Evolutionary conservation across 805 yeast species (phyloP).

Genomic region (Candida hungchunana): DNA sequence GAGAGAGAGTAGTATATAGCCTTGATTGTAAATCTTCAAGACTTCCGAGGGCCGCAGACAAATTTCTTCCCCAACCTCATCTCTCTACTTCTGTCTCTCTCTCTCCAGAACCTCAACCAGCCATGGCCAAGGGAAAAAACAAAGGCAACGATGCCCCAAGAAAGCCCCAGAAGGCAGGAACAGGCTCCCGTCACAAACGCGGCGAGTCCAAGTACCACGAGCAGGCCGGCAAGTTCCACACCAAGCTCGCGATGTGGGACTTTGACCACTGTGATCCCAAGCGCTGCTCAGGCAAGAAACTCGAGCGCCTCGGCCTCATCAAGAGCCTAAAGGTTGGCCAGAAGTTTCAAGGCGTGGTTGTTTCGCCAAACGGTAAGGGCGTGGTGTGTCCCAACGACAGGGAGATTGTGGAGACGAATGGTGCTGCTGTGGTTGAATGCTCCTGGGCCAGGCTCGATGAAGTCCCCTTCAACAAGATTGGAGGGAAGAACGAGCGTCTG

Average conservation of each 20-base stretch:
- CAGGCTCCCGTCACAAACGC: slow-evolving; percentile 45
- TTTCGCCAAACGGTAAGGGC: slow-evolving; percentile 86
- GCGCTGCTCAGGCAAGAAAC: slow-evolving; percentile 91
- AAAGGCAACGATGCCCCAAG: slow-evolving; percentile 39
- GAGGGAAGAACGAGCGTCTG: slow-evolving; percentile 83
- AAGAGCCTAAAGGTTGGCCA: slow-evolving; percentile 83
- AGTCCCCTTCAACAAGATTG: slow-evolving; percentile 89
- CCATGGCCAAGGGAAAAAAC: slow-evolving; percentile 41
- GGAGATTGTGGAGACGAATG: slow-evolving; percentile 69
- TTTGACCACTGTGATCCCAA: slow-evolving; percentile 98
- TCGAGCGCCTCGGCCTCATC: slow-evolving; percentile 84
- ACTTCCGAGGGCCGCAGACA: no score
- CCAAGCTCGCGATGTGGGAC: slow-evolving; percentile 97
- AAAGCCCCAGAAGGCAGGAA: slow-evolving; percentile 52
- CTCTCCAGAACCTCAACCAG: no score
- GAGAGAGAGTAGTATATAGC: no score
- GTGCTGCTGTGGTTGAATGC: slow-evolving; percentile 98
- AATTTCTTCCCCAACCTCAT: no score
- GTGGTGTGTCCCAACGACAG: slow-evolving; percentile 88
- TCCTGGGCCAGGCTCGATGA: slow-evolving; percentile 98
- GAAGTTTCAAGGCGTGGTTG: slow-evolving; percentile 85
- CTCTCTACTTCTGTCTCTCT: no score
- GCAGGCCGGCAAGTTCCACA: slow-evolving; percentile 50
- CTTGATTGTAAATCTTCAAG: no score
- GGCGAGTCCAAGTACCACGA: slow-evolving; percentile 32